Conservation (phyloP, 1,139 yeast genomes). For the Candida tropicalis region DNA sequence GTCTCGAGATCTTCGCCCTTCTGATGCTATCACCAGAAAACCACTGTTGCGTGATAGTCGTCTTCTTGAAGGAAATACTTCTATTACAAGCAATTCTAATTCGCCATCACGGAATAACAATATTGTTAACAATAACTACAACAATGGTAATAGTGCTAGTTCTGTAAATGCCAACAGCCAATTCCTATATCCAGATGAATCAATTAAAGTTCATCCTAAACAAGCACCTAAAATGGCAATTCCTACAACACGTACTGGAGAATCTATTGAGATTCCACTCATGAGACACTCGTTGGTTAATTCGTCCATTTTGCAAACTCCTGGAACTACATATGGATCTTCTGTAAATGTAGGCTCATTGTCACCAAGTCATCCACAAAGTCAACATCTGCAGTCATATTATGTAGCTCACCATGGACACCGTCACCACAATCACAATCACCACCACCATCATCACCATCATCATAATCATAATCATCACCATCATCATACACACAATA, state of each 20-base stretch:
- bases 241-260: constrained; percentile 81
- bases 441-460: neutral
- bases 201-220: constrained; percentile 40
- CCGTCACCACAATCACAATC: neutral
- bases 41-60: constrained; percentile 17
- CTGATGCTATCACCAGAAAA: constrained; percentile 3
- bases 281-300: constrained; percentile 29
- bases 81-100: constrained; percentile 8
- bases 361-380: constrained; percentile 4
- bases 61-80: neutral
- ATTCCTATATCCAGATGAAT: constrained; percentile 17
- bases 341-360: constrained; percentile 12
- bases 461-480: constrained; percentile 3
- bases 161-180: constrained; percentile 7
- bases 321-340: constrained; percentile 9
- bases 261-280: constrained; percentile 72
- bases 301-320: constrained; percentile 11
- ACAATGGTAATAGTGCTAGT: neutral
- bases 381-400: neutral
- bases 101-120: constrained; percentile 13
- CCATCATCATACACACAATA: constrained; percentile 7
- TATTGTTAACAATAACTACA: neutral
- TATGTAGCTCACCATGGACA: neutral
- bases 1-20: constrained; percentile 16
- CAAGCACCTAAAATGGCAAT: constrained; percentile 82